Percentiles rank a stretch among this genome's conserved stretches.
Conservation (phyloP, 2,329 filamentous ascomycete species). For the Ceratocystis ficicola region DNA sequence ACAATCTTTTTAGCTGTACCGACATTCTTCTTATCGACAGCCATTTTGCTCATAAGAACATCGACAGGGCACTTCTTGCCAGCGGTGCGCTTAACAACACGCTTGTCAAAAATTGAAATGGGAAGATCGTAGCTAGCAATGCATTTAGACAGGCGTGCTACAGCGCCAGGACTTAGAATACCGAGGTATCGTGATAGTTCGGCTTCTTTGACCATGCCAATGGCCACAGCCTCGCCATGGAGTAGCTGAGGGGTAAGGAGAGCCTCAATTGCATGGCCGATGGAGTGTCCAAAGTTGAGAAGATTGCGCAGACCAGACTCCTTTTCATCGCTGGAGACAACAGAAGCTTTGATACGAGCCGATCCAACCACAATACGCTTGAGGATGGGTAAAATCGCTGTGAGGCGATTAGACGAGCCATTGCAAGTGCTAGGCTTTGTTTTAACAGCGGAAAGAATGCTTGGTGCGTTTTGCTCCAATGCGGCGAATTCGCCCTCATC, state of each 20-base stretch:
- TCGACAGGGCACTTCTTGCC: constrained; percentile 82
- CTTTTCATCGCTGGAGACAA: constrained; percentile 87
- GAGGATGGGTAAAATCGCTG: constrained; percentile 56
- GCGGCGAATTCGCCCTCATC: constrained; percentile 74
- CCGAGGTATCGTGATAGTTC: constrained; percentile 85
- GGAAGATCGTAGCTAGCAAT: constrained; percentile 89
- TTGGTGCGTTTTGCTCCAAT: constrained; percentile 67
- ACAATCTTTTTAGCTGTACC: constrained; percentile 93
- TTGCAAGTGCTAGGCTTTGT: constrained; percentile 33
- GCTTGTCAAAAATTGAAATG: constrained; percentile 71
- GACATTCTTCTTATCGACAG: constrained; percentile 96
- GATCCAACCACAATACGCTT: constrained; percentile 78
- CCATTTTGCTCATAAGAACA: constrained; percentile 81
- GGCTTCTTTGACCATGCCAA: constrained; percentile 97
- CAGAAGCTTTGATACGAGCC: constrained; percentile 83
- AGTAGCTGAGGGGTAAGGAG: constrained; percentile 90
- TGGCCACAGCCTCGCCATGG: constrained; percentile 89
- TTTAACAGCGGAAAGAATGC: constrained; percentile 44
- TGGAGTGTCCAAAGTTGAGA: constrained; percentile 95
- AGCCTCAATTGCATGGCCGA: constrained; percentile 92
- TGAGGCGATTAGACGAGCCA: constrained; percentile 41
- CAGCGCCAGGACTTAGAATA: constrained; percentile 70
- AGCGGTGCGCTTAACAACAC: constrained; percentile 67
- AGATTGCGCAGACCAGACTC: constrained; percentile 90
- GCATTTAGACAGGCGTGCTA: constrained; percentile 82